Evolutionary conservation across 495 filamentous ascomycete genomes (phyloP).

Genomic region (Letharia columbiana): DNA sequence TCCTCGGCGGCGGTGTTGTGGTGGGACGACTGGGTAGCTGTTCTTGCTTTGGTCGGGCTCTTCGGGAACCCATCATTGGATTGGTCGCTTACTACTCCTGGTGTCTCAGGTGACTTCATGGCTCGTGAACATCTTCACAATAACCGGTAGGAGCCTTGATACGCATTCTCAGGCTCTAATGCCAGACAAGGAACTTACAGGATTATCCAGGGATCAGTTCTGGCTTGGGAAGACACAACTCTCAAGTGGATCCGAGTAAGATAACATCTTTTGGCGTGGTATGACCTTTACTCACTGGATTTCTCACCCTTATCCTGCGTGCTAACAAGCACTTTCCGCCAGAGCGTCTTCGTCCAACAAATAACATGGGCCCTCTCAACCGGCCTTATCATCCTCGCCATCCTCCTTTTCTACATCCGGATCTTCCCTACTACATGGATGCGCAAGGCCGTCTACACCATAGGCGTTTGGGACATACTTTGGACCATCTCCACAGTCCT

Average conservation of each 20-base stretch:
- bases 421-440: slow-evolving; percentile 12
- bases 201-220: background rate
- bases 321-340: background rate
- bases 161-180: background rate
- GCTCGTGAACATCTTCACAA: background rate
- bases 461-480: background rate
- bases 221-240: background rate
- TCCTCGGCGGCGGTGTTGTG: background rate
- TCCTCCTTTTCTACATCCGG: slow-evolving; percentile 16
- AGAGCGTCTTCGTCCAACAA: slow-evolving; percentile 8
- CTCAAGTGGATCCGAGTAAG: background rate
- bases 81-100: background rate
- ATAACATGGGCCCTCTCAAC: slow-evolving; percentile 1
- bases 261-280: background rate
- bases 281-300: background rate
- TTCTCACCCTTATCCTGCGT: background rate
- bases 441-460: background rate
- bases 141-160: background rate
- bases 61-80: background rate
- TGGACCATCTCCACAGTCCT: slow-evolving; percentile 4
- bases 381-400: slow-evolving; percentile 11
- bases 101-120: background rate
- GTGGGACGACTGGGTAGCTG: background rate
- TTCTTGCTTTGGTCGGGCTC: background rate
- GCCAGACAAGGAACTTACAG: too few relatives aligned